Evolutionary conservation across 306 rosid genomes (phyloP), one percentile per base, ranked within the genome.

Genomic region (Aeschynomene evenia): DNA sequence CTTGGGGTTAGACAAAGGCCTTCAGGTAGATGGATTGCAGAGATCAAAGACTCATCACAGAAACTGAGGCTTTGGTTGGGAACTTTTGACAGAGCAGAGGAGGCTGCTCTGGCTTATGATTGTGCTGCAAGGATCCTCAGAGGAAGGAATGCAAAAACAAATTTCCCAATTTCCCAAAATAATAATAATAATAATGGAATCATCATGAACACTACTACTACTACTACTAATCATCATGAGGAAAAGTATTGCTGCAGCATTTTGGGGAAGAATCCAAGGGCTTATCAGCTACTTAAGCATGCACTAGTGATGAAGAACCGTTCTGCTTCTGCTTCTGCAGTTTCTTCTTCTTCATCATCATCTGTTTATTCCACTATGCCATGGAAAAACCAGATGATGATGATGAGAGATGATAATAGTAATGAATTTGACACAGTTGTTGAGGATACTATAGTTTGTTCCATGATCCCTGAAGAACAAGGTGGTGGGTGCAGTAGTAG

Each of bases 11-110:
- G 98, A 74, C 89, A 87, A 61, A 86, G 98, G 70, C 98, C 94
- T 15, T 91, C 98, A 65, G 98, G 98, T 60, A 87, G 96, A 84
- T 91, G 98, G 98, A 89, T 89, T 26, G 96, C 98, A 10, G 98
- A 91, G 79, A 91, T 91, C 72, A 91, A 91, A 57, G 96, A 82
- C 75, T 84, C 98, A 0, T 82, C 95, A 3, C 96, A 85, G 84
- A 92, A 92, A 75, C 85, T 92, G 63, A 79, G 98, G 84, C 79
- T 92, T 3, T 92, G 98, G 98, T 68, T 92, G 4, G 98, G 98
- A 51, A 92, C 98, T 69, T 92, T 75, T 71, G 96, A 92, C 50
- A 58, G 68, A 73, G 82, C 92, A 52, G 89, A 89, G 76, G 98
- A 89, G 16, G 98, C 98, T 66, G 96, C 98, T 0, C 3, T 83